Evolutionary conservation across 208 protist species (phyloP), one percentile per base, ranked within the genome.

Genomic region (Acanthamoeba castellanii): DNA sequence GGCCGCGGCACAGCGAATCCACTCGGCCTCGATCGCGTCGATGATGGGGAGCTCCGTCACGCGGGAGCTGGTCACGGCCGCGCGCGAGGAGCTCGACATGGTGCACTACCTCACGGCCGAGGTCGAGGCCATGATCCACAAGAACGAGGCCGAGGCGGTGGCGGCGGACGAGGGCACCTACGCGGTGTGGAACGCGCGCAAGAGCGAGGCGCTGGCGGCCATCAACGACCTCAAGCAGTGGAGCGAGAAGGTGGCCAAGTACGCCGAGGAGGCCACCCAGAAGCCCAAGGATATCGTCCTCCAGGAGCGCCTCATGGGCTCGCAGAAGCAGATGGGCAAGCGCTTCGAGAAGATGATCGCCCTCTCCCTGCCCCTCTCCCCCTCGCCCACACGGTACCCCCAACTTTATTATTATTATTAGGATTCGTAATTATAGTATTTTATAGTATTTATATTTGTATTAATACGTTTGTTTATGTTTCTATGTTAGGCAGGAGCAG

Each of bases 251-350:
- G 70, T 78, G n/a, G 70, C 70, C 70, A 16, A 14, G 30, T 78
- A 42, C 70, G 70, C 70, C 32, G 70, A 78, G 30, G 70, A 78
- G 70, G 70, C 70, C n/a, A 78, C 70, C 3, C 70, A 42, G 34
- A 42, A 78, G 5, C 70, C 70, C 70, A 78, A 78, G 34, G 25
- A 78, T 42, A 78, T 78, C 70, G 70, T 42, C 70, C 18, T 78
- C 34, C 70, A 78, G 70, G 70, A 78, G 70, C 70, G 30, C n/a
- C 70, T 78, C 32, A 78, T 78, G 70, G 70, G 70, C 70, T 78
- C 70, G 11, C 70, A 78, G 70, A 78, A 78, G 70, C 70, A 78
- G 30, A 78, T 78, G 70, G 70, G 70, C 70, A 78, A 78, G 70
- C 70, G 70, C 9, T 78, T 78, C 34, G 70, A 78, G 70, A 78